Conservation (phyloP, 805 yeast species). For the Candida tibetensis region DNA sequence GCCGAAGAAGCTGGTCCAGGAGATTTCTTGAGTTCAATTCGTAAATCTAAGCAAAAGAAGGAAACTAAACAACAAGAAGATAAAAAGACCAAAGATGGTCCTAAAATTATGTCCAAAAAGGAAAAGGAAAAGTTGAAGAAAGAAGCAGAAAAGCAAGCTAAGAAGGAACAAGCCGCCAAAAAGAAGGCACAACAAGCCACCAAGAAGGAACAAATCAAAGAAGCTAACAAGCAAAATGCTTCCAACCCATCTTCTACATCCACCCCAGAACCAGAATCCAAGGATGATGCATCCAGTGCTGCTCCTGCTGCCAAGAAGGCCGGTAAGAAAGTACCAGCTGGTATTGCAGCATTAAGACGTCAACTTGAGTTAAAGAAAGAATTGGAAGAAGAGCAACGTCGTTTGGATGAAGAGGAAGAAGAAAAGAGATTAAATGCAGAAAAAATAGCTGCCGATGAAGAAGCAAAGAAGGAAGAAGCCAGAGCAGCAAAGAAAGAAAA, state of each 20-base stretch:
- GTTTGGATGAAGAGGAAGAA: constrained; percentile 68
- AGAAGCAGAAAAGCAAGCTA: constrained; percentile 83
- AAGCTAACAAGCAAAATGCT: constrained; percentile 44
- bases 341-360: constrained; percentile 84
- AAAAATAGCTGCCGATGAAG: constrained; percentile 54
- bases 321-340: constrained; percentile 83
- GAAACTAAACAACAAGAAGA: constrained; percentile 64
- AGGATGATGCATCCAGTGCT: constrained; percentile 33
- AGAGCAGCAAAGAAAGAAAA: constrained; percentile 74
- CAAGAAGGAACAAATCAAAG: constrained; percentile 55
- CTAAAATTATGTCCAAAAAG: constrained; percentile 83
- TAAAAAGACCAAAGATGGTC: constrained; percentile 53
- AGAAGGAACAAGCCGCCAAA: constrained; percentile 85
- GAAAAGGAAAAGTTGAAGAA: constrained; percentile 95
- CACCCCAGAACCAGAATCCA: constrained; percentile 35
- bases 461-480: constrained; percentile 58
- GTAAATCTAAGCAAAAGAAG: constrained; percentile 75
- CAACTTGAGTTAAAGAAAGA: constrained; percentile 88
- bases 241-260: constrained; percentile 23
- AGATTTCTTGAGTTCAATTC: constrained; percentile 76
- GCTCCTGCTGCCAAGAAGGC: constrained; percentile 44
- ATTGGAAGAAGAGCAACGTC: constrained; percentile 77
- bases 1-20: constrained; percentile 41
- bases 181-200: constrained; percentile 71
- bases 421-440: constrained; percentile 50